A percentile compares a stretch with the other conserved stretches of the same genome.
phyloP scores from a whole-genome alignment of 129 eudicot species.

The Flaveria robusta region DNA sequence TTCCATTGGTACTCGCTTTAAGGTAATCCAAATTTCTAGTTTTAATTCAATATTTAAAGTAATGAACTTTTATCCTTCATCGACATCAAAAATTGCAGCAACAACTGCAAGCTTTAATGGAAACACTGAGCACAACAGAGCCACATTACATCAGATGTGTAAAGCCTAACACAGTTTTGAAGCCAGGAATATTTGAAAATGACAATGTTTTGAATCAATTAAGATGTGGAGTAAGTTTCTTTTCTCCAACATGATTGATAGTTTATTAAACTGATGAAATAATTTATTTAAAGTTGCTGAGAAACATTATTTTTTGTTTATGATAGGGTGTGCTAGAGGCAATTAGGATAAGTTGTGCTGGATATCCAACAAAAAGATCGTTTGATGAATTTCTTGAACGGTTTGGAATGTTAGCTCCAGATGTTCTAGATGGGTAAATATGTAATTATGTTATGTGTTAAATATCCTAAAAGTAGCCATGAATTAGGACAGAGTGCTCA shows the following conservation, averaged over 20 bases:
- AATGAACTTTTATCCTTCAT: constrained; percentile 3
- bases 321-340: constrained; percentile 97
- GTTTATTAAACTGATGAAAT: constrained; percentile 10
- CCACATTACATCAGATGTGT: constrained; percentile 99
- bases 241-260: constrained; percentile 13
- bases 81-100: constrained; percentile 55
- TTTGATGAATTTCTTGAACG: constrained; percentile 97
- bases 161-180: constrained; percentile 88
- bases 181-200: constrained; percentile 98
- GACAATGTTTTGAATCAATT: constrained; percentile 84
- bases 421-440: constrained; percentile 79
- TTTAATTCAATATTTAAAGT: constrained; percentile 5
- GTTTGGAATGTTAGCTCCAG: constrained; percentile 94
- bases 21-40: constrained; percentile 46
- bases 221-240: constrained; percentile 87
- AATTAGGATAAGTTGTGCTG: constrained; percentile 96
- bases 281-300: constrained; percentile 21
- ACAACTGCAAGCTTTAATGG: constrained; percentile 96
- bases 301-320: constrained; percentile 12
- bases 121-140: constrained; percentile 96
- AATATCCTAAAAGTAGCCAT: background rate
- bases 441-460: constrained; percentile 11
- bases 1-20: constrained; percentile 95
- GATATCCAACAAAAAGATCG: constrained; percentile 94
- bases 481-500: background rate